Evolutionary conservation across 371 early-diverging fungal genomes (phyloP), one percentile per base, ranked within the genome.

Genomic region (Enterocytospora artemiae): DNA sequence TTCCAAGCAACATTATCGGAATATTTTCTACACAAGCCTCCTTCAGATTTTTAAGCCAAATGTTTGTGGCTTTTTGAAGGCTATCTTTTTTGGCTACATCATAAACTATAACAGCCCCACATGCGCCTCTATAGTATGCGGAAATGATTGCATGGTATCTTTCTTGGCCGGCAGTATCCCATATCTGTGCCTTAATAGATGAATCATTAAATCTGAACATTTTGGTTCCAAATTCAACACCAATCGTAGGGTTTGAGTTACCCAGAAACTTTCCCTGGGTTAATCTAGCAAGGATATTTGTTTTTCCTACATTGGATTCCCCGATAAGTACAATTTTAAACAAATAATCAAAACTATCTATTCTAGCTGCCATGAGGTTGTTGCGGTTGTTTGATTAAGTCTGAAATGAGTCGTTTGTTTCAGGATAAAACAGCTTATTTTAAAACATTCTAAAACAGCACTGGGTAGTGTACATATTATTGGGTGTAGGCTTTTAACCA

Each of bases 261-360:
- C 90, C 77, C 77, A 87, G 88, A 82, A 94, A 96, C 76, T 91
- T 91, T 80, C 93, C 89, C 59, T 90, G 85, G 24, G 95, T 93
- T 76, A 96, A 93, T 67, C 93, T 85, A 63, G 89, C 85, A 59
- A 98, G 85, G 27, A 98, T 86, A 79, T 95, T 95, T 71, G 96
- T 93, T 79, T 98, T 98, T 63, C 99, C 99, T 68, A 94, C 96
- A 33, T 94, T 92, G 16, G 94, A 91, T 79, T 98, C 96, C 48
- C 98, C 98, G 81, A 96, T 94, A 56, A 98, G 83, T 12, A 96
- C 96, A 78, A 95, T 93, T 89, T 83, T 82, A 67, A 81, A 83
- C 22, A 83, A 71, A 68, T 77, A 81, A 55, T 82, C 81, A 70
- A 80, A 81, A 49, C 80, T 77, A 60, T 80, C 67, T 64, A 66